These are phyloP conservation scores for Candida endomychidarum DNA, from an alignment of 805 yeast species.

Conservation along the genomic window DNA sequence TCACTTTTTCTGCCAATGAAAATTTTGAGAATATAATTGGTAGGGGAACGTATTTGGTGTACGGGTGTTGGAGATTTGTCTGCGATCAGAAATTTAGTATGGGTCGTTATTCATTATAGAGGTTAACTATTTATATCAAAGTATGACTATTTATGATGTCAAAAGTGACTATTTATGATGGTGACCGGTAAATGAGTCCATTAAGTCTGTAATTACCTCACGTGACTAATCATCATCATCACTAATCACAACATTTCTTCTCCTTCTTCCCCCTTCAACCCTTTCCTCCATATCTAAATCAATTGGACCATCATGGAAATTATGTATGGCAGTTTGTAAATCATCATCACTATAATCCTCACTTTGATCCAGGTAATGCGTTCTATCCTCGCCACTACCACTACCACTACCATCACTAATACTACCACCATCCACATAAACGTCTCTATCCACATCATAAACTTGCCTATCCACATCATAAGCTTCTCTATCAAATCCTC, in stretches of 20 bases:
- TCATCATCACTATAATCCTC: conserved; percentile 17
- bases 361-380: background rate
- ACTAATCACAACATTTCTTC: conserved; percentile 10
- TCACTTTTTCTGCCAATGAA: conserved; percentile 18
- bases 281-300: conserved; percentile 13
- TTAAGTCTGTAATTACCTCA: too few relatives aligned
- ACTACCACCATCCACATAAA: conserved; percentile 3
- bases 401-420: conserved; percentile 3
- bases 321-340: conserved; percentile 26
- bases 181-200: too few relatives aligned
- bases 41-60: conserved; percentile 2
- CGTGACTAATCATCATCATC: conserved; percentile 3
- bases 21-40: conserved; percentile 8
- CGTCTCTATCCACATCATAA: background rate
- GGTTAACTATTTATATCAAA: too few relatives aligned
- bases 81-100: too few relatives aligned
- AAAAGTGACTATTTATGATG: too few relatives aligned
- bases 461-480: conserved; percentile 1
- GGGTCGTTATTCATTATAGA: too few relatives aligned
- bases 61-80: too few relatives aligned
- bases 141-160: too few relatives aligned
- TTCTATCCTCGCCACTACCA: too few relatives aligned
- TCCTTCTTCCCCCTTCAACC: conserved; percentile 7
- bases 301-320: conserved; percentile 17
- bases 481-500: too few relatives aligned